These are phyloP conservation scores for Penicillium mononematosum DNA, from an alignment of 495 filamentous ascomycete species.

Conservation along the genomic window DNA sequence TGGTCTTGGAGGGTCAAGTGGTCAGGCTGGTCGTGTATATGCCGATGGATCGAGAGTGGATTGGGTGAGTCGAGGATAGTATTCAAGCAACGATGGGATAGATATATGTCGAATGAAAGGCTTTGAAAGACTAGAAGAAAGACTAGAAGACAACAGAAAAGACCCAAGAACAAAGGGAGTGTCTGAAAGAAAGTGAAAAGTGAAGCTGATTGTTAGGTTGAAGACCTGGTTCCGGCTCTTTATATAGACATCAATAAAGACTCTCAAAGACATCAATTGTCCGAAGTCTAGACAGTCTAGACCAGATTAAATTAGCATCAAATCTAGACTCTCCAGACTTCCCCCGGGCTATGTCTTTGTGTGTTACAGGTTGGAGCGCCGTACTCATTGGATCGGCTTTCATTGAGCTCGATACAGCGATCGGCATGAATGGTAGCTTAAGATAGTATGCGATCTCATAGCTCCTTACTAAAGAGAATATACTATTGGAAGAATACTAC, in stretches of 20 bases:
- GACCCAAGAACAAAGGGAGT: constrained; percentile 8
- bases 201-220: constrained; percentile 12
- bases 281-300: constrained; percentile 23
- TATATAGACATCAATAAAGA: constrained; percentile 15
- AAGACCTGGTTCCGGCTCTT: constrained; percentile 9
- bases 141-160: neutral
- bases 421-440: constrained; percentile 11
- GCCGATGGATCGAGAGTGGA: neutral
- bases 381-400: neutral
- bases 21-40: neutral
- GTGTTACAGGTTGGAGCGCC: constrained; percentile 7
- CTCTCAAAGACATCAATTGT: constrained; percentile 10
- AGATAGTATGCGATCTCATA: constrained; percentile 6
- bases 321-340: constrained; percentile 16
- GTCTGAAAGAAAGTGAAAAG: constrained; percentile 19
- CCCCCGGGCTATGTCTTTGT: constrained; percentile 11
- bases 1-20: neutral
- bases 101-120: neutral
- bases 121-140: neutral
- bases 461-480: neutral
- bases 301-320: constrained; percentile 21
- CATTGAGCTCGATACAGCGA: constrained; percentile 6
- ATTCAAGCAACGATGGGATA: neutral
- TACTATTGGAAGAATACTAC: neutral
- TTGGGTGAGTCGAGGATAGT: neutral